Base-by-base conservation (phyloP, 2,329 filamentous ascomycete species). In the Alternaria metachromatica region DNA sequence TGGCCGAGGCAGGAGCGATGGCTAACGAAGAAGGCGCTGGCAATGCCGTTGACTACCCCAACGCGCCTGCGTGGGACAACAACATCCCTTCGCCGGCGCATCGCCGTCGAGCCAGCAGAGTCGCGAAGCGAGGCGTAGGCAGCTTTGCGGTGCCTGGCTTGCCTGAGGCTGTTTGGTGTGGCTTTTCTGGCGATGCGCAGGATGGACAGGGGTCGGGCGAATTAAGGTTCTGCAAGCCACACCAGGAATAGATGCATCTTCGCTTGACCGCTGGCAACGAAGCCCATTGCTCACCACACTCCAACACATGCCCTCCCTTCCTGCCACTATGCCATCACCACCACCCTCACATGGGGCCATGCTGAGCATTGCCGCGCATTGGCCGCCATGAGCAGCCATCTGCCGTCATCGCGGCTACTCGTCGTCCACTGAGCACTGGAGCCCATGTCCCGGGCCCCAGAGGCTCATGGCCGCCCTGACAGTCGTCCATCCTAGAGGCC, bases 191-290 rank as follows among this genome's bases (percentile, higher is more conserved):
- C 71, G 67, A 70, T 73, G 68, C 63, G 67, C 71, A 74, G 65
- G 26, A 45, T 37, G 64, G 63, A 64, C 75, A 76, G 72, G 76
- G 76, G 70, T 76, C 60, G 13, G 21, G 50, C 15, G 43, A 63
- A 73, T 77, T 78, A 75, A 78, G 72, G 73, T 74, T 77, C 72
- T 79, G 77, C 76, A 79, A 78, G 77, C 77, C 77, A 78, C 77
- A 66, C 76, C 77, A 76, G 72, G 72, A 79, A 78, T 79, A 79
- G 77, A 72, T 71, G 73, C 70, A 61, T 45, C 57, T 60, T 75
- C 70, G 72, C 74, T 73, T 71, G 65, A 44, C 65, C 45, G 66
- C 55, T 58, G 60, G 65, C 43, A 64, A 61, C 69, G 54, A 55
- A 62, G 57, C 56, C 33, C 62, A 57, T 51, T 71, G 72, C 76